Evolutionary conservation across 495 filamentous ascomycete genomes (phyloP).

Genomic region (Staphylotrichum tortipilum): DNA sequence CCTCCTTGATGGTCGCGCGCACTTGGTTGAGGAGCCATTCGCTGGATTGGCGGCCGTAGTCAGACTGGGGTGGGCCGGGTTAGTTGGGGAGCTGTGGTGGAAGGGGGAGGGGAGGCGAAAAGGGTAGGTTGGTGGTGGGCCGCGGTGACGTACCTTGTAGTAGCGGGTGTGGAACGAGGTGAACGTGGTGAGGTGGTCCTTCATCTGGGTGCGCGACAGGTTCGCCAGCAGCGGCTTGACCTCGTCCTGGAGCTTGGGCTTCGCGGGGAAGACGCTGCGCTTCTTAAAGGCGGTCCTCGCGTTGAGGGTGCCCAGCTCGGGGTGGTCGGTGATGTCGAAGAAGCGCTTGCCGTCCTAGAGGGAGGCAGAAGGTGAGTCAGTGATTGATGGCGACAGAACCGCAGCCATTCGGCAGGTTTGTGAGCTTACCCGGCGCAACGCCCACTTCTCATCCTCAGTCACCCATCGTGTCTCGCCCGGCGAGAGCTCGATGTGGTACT

Average conservation of each 20-base stretch:
- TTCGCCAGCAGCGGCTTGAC: slow-evolving; percentile 56
- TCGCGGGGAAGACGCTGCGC: slow-evolving; percentile 53
- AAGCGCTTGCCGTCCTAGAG: slow-evolving; percentile 73
- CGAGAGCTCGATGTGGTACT: slow-evolving; percentile 75
- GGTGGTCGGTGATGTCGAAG: slow-evolving; percentile 82
- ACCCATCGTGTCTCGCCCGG: slow-evolving; percentile 81
- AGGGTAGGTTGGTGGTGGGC: too few relatives aligned
- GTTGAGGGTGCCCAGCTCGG: slow-evolving; percentile 44
- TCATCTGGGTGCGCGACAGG: slow-evolving; percentile 71
- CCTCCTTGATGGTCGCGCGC: slow-evolving; percentile 55
- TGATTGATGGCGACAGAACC: too few relatives aligned
- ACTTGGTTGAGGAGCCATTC: slow-evolving; percentile 78
- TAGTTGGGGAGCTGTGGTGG: neutral
- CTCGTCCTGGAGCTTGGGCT: slow-evolving; percentile 56
- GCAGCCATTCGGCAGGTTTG: too few relatives aligned
- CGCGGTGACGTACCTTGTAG: slow-evolving; percentile 29
- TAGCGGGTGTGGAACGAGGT: slow-evolving; percentile 28
- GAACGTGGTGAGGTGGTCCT: slow-evolving; percentile 50
- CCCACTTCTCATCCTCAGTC: slow-evolving; percentile 93
- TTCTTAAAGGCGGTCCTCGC: slow-evolving; percentile 32
- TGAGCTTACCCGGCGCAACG: slow-evolving; percentile 67
- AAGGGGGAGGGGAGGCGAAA: neutral
- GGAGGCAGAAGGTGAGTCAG: slow-evolving; percentile 23
- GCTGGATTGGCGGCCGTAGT: slow-evolving; percentile 76
- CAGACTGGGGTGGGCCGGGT: slow-evolving; percentile 74